These are phyloP conservation scores for Choiromyces venosus DNA, from an alignment of 495 filamentous ascomycete genomes.

Conservation along the genomic window DNA sequence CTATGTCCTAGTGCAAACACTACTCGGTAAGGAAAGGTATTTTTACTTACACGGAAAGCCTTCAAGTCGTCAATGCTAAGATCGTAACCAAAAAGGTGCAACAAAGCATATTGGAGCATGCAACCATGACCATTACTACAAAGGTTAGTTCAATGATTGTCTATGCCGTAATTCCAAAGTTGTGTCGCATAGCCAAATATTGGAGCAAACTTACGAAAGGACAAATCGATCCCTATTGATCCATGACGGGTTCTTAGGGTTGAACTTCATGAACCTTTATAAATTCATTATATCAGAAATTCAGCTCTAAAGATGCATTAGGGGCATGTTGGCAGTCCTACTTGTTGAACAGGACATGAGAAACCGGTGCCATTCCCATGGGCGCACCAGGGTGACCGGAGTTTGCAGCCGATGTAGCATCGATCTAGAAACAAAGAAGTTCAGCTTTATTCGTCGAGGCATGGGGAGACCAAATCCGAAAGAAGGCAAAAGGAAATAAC, in stretches of 20 bases:
- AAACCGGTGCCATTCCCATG: slow-evolving; percentile 97
- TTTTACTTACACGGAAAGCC: slow-evolving; percentile 60
- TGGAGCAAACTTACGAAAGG: slow-evolving; percentile 72
- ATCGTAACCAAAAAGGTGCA: slow-evolving; percentile 91
- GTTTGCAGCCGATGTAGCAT: slow-evolving; percentile 94
- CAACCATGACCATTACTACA: slow-evolving; percentile 93
- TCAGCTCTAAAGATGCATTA: neutral
- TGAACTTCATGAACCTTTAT: slow-evolving; percentile 82
- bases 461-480: too few species aligned
- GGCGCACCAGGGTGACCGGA: slow-evolving; percentile 98
- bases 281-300: neutral
- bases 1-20: neutral
- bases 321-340: neutral
- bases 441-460: slow-evolving; percentile 38
- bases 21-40: neutral
- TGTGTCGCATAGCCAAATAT: neutral
- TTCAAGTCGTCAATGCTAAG: slow-evolving; percentile 86
- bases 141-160: slow-evolving; percentile 16
- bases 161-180: neutral
- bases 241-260: slow-evolving; percentile 98
- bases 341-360: slow-evolving; percentile 97
- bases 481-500: neutral
- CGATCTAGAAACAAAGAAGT: slow-evolving; percentile 57
- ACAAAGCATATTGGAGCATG: slow-evolving; percentile 98
- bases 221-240: slow-evolving; percentile 96